phyloP scores from a whole-genome alignment of 306 rosid species.

The Medicago ruthenica region DNA sequence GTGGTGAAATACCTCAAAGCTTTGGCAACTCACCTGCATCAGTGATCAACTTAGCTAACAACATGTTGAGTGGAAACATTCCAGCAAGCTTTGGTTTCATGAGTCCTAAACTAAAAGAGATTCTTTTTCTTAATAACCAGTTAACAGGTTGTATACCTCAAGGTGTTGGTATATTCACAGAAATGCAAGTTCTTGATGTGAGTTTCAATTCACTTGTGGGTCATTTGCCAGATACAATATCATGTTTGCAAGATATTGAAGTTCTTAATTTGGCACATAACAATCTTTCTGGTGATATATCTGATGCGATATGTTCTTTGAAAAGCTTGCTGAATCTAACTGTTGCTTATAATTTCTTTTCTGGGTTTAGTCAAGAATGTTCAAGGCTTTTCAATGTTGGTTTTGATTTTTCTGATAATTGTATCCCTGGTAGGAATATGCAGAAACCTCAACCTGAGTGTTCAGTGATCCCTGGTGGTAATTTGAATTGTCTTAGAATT shows the following conservation, averaged over 20 bases:
- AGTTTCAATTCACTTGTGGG: constrained; percentile 84
- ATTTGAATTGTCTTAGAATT: constrained; percentile 74
- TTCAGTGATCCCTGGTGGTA: constrained; percentile 74
- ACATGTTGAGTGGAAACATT: constrained; percentile 67
- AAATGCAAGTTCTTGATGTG: constrained; percentile 79
- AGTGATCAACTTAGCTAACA: constrained; percentile 83
- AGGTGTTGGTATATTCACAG: constrained; percentile 79
- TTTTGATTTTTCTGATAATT: constrained; percentile 80
- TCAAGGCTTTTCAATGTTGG: constrained; percentile 63
- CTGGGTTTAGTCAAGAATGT: constrained; percentile 79
- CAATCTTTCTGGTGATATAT: constrained; percentile 80
- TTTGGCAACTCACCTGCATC: constrained; percentile 92
- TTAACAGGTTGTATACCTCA: constrained; percentile 90
- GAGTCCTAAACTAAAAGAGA: constrained; percentile 67
- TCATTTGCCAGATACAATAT: constrained; percentile 82
- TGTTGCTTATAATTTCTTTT: constrained; percentile 84
- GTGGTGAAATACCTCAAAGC: constrained; percentile 76
- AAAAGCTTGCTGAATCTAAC: constrained; percentile 65
- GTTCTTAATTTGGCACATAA: constrained; percentile 84
- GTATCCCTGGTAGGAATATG: constrained; percentile 79
- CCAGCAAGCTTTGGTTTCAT: constrained; percentile 76
- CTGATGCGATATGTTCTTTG: constrained; percentile 74
- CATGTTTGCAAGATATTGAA: constrained; percentile 71
- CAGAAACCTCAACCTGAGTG: constrained; percentile 91
- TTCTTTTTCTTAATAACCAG: constrained; percentile 74